A percentile compares a stretch with the other conserved stretches of the same genome.
phyloP scores from a whole-genome alignment of 768 basidiomycete genomes.

The Russula sp. region DNA sequence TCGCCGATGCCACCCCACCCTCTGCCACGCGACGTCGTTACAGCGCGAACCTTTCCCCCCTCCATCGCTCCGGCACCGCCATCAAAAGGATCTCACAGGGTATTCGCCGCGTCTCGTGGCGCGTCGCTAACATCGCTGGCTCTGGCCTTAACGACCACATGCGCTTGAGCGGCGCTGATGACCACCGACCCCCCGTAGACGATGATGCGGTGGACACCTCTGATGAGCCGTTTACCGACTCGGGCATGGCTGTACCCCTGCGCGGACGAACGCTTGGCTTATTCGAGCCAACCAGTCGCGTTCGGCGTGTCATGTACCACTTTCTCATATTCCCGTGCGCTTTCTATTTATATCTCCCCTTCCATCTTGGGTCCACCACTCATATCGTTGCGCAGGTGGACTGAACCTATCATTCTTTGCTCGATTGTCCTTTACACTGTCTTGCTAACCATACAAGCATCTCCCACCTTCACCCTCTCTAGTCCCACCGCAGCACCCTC shows the following conservation, averaged over 20 bases:
- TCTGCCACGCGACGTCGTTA: conserved; percentile 39
- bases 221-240: conserved; percentile 31
- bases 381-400: conserved; percentile 47
- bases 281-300: conserved; percentile 57
- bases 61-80: conserved; percentile 53
- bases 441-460: conserved; percentile 74
- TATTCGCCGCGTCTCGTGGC: conserved; percentile 56
- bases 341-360: conserved; percentile 19
- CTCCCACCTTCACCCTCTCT: conserved; percentile 42
- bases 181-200: conserved; percentile 23
- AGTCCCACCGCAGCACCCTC: conserved; percentile 35
- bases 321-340: conserved; percentile 66
- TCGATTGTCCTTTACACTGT: conserved; percentile 81
- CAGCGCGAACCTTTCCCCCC: conserved; percentile 45
- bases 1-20: conserved; percentile 32
- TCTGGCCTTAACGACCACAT: conserved; percentile 53
- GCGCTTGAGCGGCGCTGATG: conserved; percentile 38
- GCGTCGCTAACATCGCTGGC: conserved; percentile 75
- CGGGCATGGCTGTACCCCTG: conserved; percentile 42
- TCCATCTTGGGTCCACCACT: neutral
- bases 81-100: conserved; percentile 51
- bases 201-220: conserved; percentile 30
- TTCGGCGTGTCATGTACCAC: conserved; percentile 59
- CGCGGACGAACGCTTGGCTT: conserved; percentile 75
- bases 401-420: conserved; percentile 77